phyloP scores from a whole-genome alignment of 2,329 filamentous ascomycete genomes.

The Colletotrichum tofieldiae region DNA sequence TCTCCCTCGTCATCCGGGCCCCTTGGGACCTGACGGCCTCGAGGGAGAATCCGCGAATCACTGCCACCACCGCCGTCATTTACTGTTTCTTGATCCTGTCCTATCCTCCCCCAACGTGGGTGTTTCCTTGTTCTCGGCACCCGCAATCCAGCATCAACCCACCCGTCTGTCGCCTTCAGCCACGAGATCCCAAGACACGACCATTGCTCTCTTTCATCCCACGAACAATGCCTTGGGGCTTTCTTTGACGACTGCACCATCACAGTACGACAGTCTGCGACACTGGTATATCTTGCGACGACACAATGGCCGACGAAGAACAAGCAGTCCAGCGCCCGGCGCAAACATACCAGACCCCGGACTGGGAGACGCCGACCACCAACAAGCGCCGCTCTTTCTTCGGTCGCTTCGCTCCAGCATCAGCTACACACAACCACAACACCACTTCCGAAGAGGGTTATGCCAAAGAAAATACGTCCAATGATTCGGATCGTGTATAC shows the following conservation, averaged over 20 bases:
- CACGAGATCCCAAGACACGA: not conserved
- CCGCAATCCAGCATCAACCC: not conserved
- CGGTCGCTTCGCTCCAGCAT: slow-evolving; percentile 18
- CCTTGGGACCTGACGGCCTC: not conserved
- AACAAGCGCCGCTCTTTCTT: slow-evolving; percentile 33
- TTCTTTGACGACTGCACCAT: not conserved
- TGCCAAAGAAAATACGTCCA: slow-evolving; percentile 12
- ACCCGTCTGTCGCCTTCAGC: too few relatives aligned
- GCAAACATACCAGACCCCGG: slow-evolving; percentile 36
- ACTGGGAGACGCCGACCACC: slow-evolving; percentile 28
- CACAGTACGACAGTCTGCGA: not conserved
- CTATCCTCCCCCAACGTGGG: not conserved
- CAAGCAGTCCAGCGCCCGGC: slow-evolving; percentile 26
- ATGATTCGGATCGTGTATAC: not conserved
- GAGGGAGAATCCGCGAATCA: not conserved
- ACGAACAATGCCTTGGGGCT: not conserved
- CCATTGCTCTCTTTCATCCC: not conserved
- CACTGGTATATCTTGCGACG: not conserved
- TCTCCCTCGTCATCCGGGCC: not conserved
- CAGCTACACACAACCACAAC: not conserved
- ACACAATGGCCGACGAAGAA: slow-evolving; percentile 32
- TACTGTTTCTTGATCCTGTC: not conserved
- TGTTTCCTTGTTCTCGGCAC: not conserved
- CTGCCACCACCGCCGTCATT: slow-evolving; percentile 6
- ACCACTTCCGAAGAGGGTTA: not conserved